Evolutionary conservation across 2,329 filamentous ascomycete genomes (phyloP).

Genomic region (Lithohypha guttulata): DNA sequence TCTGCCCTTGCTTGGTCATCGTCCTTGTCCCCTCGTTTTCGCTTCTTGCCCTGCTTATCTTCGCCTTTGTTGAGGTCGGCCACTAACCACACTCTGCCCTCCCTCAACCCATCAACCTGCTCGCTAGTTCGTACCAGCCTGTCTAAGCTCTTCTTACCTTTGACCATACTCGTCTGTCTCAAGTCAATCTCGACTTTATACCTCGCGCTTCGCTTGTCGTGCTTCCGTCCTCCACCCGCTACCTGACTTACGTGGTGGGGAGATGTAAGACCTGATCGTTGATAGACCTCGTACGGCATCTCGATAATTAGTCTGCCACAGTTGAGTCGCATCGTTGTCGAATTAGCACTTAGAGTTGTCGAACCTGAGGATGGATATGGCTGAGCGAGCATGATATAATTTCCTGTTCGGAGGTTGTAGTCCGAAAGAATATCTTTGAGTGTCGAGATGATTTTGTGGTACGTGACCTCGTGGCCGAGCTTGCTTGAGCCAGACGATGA

Average conservation of each 20-base stretch:
- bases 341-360: slow-evolving; percentile 43
- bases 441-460: slow-evolving; percentile 61
- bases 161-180: slow-evolving; percentile 61
- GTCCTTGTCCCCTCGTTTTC: slow-evolving; percentile 1
- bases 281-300: slow-evolving; percentile 70
- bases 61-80: slow-evolving; percentile 38
- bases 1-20: not conserved
- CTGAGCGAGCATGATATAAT: slow-evolving; percentile 67
- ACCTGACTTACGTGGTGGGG: slow-evolving; percentile 53
- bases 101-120: slow-evolving; percentile 55
- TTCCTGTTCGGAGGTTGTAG: slow-evolving; percentile 42
- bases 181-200: slow-evolving; percentile 81
- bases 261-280: slow-evolving; percentile 58
- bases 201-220: slow-evolving; percentile 49
- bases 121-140: slow-evolving; percentile 66
- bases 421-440: slow-evolving; percentile 60
- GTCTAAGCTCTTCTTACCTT: slow-evolving; percentile 74
- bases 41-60: not conserved
- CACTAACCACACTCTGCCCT: slow-evolving; percentile 63
- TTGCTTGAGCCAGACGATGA: not conserved
- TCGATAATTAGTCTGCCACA: slow-evolving; percentile 52
- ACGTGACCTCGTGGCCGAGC: slow-evolving; percentile 33
- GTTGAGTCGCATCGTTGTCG: not conserved
- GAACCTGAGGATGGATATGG: slow-evolving; percentile 25
- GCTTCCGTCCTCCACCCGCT: slow-evolving; percentile 45